Evolutionary conservation across 371 early-diverging fungal species (phyloP).

Genomic region (Mortierella sp.): DNA sequence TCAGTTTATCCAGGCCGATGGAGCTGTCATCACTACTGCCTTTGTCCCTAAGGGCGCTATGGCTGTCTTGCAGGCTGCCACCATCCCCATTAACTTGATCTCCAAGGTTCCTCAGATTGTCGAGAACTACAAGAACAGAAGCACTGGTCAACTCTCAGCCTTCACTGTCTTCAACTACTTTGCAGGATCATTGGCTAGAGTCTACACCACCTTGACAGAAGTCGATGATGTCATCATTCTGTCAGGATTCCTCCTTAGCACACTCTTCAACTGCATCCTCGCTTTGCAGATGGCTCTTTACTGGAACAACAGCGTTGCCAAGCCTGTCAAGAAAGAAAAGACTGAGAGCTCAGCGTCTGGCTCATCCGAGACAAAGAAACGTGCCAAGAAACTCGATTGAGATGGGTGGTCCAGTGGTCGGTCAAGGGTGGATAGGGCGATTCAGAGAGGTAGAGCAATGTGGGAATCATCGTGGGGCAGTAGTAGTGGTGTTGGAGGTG

Average conservation of each 20-base stretch:
- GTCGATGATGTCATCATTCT: slow-evolving; percentile 85
- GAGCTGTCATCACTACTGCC: slow-evolving; percentile 53
- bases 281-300: slow-evolving; percentile 86
- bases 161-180: slow-evolving; percentile 90
- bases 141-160: slow-evolving; percentile 93
- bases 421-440: slow-evolving; percentile 37
- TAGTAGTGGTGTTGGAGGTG: background rate
- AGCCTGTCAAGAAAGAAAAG: slow-evolving; percentile 26
- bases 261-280: slow-evolving; percentile 82
- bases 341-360: slow-evolving; percentile 7
- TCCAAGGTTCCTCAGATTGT: slow-evolving; percentile 92
- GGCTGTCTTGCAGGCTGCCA: slow-evolving; percentile 75
- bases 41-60: slow-evolving; percentile 68
- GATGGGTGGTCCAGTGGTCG: slow-evolving; percentile 58
- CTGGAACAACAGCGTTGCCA: slow-evolving; percentile 69
- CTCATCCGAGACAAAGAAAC: slow-evolving; percentile 51
- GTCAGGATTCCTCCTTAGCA: slow-evolving; percentile 76
- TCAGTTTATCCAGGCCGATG: slow-evolving; percentile 13
- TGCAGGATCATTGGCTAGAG: slow-evolving; percentile 86
- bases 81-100: slow-evolving; percentile 84
- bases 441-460: slow-evolving; percentile 31
- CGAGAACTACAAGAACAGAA: slow-evolving; percentile 77
- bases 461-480: slow-evolving; percentile 29
- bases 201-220: slow-evolving; percentile 93
- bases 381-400: slow-evolving; percentile 57